phyloP scores from a whole-genome alignment of 148 eudicot genomes.

The Chenopodium album region DNA sequence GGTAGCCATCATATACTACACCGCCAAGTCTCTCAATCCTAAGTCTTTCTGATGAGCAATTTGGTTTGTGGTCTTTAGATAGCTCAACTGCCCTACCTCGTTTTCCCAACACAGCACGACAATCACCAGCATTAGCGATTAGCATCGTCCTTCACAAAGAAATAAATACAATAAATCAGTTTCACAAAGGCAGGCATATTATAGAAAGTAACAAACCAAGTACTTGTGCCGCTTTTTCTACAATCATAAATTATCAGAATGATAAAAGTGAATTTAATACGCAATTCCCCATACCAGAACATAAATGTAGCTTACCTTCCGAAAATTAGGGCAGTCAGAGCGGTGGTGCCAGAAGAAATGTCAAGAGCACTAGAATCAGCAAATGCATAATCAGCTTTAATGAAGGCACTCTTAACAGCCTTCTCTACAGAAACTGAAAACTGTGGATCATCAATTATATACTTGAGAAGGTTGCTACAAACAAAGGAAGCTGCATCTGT shows the following conservation, averaged over 20 bases:
- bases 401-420: constrained; percentile 68
- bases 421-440: constrained; percentile 57
- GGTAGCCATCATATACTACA: constrained; percentile 78
- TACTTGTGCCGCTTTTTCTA: not conserved
- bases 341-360: constrained; percentile 87
- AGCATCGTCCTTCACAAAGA: constrained; percentile 42
- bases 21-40: constrained; percentile 83
- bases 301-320: constrained; percentile 51
- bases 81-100: constrained; percentile 79
- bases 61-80: constrained; percentile 85
- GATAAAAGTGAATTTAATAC: not conserved
- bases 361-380: constrained; percentile 70
- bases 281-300: not conserved
- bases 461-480: constrained; percentile 63
- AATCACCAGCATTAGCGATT: constrained; percentile 78
- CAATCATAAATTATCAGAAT: not conserved
- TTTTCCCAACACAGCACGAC: constrained; percentile 81
- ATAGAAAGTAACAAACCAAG: not conserved
- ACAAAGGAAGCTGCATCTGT: constrained; percentile 76
- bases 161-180: constrained; percentile 15
- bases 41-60: constrained; percentile 52
- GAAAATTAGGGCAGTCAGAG: constrained; percentile 61
- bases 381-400: constrained; percentile 74
- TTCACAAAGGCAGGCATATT: not conserved
- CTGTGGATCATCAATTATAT: constrained; percentile 64